A percentile compares a stretch with the other conserved stretches of the same genome.
Conservation (phyloP, 2,329 filamentous ascomycete species). For the Alternaria consortialis region DNA sequence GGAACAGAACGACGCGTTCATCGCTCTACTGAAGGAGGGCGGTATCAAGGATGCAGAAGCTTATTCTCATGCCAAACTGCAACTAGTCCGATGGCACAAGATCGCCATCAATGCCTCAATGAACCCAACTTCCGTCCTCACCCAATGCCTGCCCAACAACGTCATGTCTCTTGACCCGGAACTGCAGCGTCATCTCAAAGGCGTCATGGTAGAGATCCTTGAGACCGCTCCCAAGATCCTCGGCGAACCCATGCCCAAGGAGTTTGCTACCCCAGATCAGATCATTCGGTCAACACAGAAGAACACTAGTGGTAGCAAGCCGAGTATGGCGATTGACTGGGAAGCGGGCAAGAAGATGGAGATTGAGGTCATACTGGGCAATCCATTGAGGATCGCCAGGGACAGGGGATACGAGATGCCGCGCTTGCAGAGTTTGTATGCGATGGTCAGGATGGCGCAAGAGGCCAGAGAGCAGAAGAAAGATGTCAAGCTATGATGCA, state of each 20-base stretch:
- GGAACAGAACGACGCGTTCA: conserved; percentile 60
- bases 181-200: conserved; percentile 67
- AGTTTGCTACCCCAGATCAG: conserved; percentile 69
- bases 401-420: conserved; percentile 71
- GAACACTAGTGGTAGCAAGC: conserved; percentile 68
- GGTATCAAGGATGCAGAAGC: conserved; percentile 71
- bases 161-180: conserved; percentile 72
- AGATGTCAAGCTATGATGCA: conserved; percentile 24
- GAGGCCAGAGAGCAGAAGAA: conserved; percentile 57
- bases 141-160: conserved; percentile 70
- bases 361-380: conserved; percentile 76
- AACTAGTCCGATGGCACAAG: conserved; percentile 78
- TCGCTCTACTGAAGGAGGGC: conserved; percentile 66
- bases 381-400: conserved; percentile 72
- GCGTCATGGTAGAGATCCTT: conserved; percentile 75
- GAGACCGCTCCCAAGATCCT: conserved; percentile 70
- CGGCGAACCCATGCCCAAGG: conserved; percentile 66
- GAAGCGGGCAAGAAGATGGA: conserved; percentile 72
- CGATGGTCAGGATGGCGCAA: conserved; percentile 70
- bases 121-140: conserved; percentile 76
- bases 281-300: conserved; percentile 70
- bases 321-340: conserved; percentile 75
- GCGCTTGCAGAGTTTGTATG: conserved; percentile 72
- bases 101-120: conserved; percentile 79
- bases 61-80: conserved; percentile 71